Evolutionary conservation across 176 grass and related monocot genomes (phyloP), one percentile per base, ranked within the genome.

Genomic region (Phoenix roebelenii): DNA sequence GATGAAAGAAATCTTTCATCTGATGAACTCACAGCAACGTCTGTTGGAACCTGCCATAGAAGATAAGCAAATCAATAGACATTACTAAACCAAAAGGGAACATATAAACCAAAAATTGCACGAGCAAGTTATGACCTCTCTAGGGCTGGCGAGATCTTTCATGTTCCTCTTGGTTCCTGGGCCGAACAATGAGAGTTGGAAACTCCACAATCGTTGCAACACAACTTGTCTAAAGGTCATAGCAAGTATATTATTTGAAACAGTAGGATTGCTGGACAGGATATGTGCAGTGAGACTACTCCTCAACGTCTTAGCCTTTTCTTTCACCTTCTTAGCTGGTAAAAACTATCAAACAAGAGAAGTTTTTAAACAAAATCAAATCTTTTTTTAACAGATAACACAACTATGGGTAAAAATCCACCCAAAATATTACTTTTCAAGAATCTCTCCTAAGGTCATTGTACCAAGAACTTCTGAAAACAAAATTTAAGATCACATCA

Each of bases 141-240:
- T 65, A 9, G 69, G 58, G 64, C 72, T 79, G 44, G 74, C 65
- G 44, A 90, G 54, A 77, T 85, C 72, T 57, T 79, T 54, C 22
- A 75, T 55, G 7, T 77, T 56, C 56, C 73, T 90, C 58, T 75
- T 57, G 5, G 83, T 74, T 24, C 80, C 87, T 48, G 80, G 83
- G 44, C 71, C 22, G 64, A 88, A 87, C 9, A 85, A 49, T 25
- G 79, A 62, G 18, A 96, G 80, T 3, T 35, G 79, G 58, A 87
- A 90, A 59, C 74, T 96, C 61, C 75, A 82, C 16, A 88, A 24
- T 52, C 66, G 66, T 44, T 82, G 53, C 69, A 96, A 68, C 3
- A 87, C 75, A 62, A 90, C 87, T 80, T 96, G 92, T 49, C 82
- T 80, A 66, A 90, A 87, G 3, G 83, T 83, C 83, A 80, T 85